Evolutionary conservation across 306 rosid species (phyloP).

Genomic region (Phaseolus lunatus): DNA sequence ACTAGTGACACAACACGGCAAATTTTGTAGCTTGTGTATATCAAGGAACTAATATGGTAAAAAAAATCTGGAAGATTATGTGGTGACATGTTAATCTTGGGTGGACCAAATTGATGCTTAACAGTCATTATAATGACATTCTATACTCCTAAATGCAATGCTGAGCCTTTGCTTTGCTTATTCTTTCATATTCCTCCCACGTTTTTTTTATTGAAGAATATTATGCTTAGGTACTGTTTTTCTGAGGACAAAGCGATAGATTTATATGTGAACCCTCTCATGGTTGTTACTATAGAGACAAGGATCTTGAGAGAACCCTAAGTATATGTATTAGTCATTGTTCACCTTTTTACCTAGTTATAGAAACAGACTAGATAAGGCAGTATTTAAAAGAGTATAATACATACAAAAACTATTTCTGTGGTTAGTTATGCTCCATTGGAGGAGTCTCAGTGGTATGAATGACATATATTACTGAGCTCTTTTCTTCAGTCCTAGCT

Average conservation of each 20-base stretch:
- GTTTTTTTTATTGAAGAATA: neutral
- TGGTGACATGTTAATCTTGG: neutral
- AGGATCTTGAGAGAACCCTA: conserved; percentile 6
- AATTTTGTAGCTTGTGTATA: neutral
- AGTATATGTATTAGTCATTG: neutral
- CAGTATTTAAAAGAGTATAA: neutral
- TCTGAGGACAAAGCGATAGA: neutral
- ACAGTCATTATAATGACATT: neutral
- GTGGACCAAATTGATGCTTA: neutral
- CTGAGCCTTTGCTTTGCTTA: neutral
- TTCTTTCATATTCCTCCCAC: no score
- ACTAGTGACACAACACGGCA: neutral
- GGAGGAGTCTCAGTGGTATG: neutral
- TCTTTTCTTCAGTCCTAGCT: neutral
- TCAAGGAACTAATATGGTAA: neutral
- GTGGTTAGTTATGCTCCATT: neutral
- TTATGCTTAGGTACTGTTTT: conserved; percentile 18
- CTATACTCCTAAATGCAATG: neutral
- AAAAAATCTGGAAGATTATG: neutral
- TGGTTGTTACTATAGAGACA: neutral
- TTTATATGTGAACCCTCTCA: neutral
- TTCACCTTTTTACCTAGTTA: neutral
- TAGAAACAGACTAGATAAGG: conserved; percentile 8
- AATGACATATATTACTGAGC: neutral
- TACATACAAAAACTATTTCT: conserved; percentile 1